Evolutionary conservation across 805 yeast genomes (phyloP).

Genomic region (Yarrowia sp.): DNA sequence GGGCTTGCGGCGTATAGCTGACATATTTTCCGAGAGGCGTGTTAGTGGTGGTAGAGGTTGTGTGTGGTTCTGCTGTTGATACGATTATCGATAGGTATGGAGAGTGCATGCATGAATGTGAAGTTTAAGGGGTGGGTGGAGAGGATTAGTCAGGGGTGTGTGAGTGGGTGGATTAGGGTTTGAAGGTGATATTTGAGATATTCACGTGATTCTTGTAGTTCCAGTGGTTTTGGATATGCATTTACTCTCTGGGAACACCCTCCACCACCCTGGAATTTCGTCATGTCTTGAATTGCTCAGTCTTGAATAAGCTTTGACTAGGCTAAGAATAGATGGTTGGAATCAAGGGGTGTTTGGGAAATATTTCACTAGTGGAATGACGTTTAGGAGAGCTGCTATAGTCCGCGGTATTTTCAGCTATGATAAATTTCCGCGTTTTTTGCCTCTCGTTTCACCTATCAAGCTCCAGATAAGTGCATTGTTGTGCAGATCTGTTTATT

Average conservation of each 20-base stretch:
- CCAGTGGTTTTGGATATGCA: not conserved
- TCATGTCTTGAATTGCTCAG: not conserved
- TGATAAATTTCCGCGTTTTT: not conserved
- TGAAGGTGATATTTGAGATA: too few relatives aligned
- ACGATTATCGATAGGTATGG: not conserved
- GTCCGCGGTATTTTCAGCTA: too few relatives aligned
- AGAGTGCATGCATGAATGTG: not conserved
- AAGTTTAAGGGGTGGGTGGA: not conserved
- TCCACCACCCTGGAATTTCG: not conserved
- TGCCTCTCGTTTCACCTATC: not conserved
- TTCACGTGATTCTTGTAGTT: not conserved
- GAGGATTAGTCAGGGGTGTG: not conserved
- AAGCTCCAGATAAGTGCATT: not conserved
- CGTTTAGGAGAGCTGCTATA: too few relatives aligned
- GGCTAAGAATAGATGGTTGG: not conserved
- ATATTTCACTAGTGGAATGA: too few relatives aligned
- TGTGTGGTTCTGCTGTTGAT: constrained; percentile 30
- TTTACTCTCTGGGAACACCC: not conserved
- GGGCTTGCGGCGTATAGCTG: constrained; percentile 20
- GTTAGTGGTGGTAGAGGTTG: not conserved
- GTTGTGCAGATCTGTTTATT: not conserved
- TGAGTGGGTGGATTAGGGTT: not conserved
- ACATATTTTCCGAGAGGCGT: too few relatives aligned
- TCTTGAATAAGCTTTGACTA: not conserved
- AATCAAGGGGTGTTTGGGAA: not conserved